Percentiles rank a stretch among this genome's conserved stretches.
These are phyloP conservation scores for Jacaranda copaia DNA, from an alignment of 257 asterid species.

Conservation along the genomic window DNA sequence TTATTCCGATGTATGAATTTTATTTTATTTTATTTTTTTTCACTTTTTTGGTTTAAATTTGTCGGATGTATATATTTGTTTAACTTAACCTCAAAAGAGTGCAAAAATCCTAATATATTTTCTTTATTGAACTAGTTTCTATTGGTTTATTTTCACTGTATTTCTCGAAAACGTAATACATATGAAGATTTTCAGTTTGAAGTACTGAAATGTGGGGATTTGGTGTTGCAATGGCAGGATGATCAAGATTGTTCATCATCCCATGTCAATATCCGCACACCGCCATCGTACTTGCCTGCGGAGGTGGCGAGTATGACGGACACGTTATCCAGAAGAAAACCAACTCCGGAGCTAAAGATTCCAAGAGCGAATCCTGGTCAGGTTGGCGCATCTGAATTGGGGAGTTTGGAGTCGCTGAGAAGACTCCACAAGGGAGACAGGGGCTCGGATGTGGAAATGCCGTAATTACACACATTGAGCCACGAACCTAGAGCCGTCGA, in stretches of 20 bases:
- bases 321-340: background rate
- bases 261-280: background rate
- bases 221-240: conserved; percentile 35
- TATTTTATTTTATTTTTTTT: too few relatives aligned
- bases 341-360: conserved; percentile 30
- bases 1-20: conserved; percentile 42
- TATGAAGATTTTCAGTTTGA: too few relatives aligned
- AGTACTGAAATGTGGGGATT: too few relatives aligned
- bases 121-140: background rate
- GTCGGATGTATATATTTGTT: background rate
- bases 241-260: conserved; percentile 35
- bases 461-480: conserved; percentile 27
- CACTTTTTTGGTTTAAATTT: too few relatives aligned
- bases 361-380: conserved; percentile 31
- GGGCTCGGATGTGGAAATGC: conserved; percentile 29
- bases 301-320: conserved; percentile 9
- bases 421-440: conserved; percentile 41
- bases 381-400: conserved; percentile 20
- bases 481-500: conserved; percentile 35
- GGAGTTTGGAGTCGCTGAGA: conserved; percentile 39
- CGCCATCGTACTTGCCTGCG: background rate
- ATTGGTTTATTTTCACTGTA: too few relatives aligned
- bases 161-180: too few relatives aligned
- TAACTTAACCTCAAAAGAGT: background rate
- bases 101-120: background rate